Base-by-base conservation (phyloP, 2,329 filamentous ascomycete genomes). In the Talaromyces sp. region DNA sequence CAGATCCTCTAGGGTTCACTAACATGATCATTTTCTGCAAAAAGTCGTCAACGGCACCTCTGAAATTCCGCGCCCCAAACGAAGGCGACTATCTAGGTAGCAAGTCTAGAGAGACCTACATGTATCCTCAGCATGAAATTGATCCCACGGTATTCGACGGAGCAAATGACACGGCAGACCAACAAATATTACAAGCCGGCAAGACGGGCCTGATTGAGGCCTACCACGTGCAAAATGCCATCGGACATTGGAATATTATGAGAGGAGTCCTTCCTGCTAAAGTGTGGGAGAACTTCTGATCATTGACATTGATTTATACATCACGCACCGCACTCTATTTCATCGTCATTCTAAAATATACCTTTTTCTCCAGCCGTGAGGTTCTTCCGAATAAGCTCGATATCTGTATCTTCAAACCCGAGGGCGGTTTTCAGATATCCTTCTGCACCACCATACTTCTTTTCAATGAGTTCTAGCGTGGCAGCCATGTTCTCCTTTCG, bases 11-110 rank as follows among this genome's bases (percentile, higher is more conserved):
- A 39, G 91, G 96, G 71, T 97, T 98, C 74, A 91, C 92, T 72
- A 99, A 99, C 79, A 92, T 98, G 84, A 90, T 98, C 54, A 87
- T 98, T 63, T 97, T 97, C 79, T 99, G 95, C 81, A 87, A 85
- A 62, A 93, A 92, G 76, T 80, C 78, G 11, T 72, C 77, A 28
- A 66, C 68, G 27, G 67, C 65, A 7, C 76, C 78, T 0, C 77
- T 92, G 42, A 78, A 72, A 0, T 98, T 98, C 79, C 84, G 93
- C 13, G 70, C 80, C 17, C 85, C 92, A 0, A 78, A 76, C 0
- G 74, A 82, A 7, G 77, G 79, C 2, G 95, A 99, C 71, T 88
- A 85, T 69, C 78, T 96, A 36, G 84, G 84, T 42, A 96, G 90
- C 72, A 80, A 85, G 49, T 87, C 89, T 13, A 81, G 95, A 33